phyloP scores from a whole-genome alignment of 2,329 filamentous ascomycete species.

The Paraphoma chrysanthemicola region DNA sequence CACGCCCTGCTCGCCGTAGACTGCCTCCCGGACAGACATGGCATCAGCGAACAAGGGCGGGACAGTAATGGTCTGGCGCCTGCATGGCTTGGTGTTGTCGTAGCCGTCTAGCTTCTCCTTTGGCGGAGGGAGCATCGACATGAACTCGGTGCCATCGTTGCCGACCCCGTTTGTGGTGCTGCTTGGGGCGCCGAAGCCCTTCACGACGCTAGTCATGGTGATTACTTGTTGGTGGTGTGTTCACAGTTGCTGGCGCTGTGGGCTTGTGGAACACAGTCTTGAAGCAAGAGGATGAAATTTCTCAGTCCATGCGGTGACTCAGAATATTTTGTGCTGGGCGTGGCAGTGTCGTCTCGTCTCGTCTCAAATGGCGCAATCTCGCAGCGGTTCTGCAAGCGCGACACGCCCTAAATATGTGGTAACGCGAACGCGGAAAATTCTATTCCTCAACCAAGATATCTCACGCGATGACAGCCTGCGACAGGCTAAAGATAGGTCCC shows the following conservation, averaged over 20 bases:
- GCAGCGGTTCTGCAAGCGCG: neutral
- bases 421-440: neutral
- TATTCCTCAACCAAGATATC: neutral
- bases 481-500: neutral
- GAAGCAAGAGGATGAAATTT: neutral
- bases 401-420: conserved; percentile 1
- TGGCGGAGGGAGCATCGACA: conserved; percentile 47
- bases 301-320: neutral
- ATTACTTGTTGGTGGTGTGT: neutral
- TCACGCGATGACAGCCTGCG: neutral
- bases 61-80: conserved; percentile 44
- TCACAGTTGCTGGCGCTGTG: neutral
- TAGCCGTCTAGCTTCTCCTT: conserved; percentile 44
- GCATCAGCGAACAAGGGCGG: conserved; percentile 60
- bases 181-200: conserved; percentile 26
- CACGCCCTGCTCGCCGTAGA: conserved; percentile 65
- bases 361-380: conserved; percentile 1
- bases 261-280: neutral
- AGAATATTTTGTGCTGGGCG: neutral
- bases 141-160: conserved; percentile 48
- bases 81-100: conserved; percentile 42
- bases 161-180: conserved; percentile 17
- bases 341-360: neutral
- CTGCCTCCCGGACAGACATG: conserved; percentile 63
- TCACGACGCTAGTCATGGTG: conserved; percentile 26